phyloP scores from a whole-genome alignment of 345 rosid genomes.

The Reutealis trisperma region DNA sequence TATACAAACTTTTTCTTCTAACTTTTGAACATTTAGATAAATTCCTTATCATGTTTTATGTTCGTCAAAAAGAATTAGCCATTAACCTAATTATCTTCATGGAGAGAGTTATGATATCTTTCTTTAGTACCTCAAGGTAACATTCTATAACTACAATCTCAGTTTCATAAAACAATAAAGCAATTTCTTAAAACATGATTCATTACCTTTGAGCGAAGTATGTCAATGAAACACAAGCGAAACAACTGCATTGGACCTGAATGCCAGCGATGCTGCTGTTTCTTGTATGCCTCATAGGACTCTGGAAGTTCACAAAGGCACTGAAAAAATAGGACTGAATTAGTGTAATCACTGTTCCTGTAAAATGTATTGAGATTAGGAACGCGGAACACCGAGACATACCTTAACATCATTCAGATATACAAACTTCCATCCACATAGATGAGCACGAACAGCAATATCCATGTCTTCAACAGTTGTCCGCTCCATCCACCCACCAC shows the following conservation, averaged over 20 bases:
- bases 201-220: conserved; percentile 73
- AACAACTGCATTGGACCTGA: conserved; percentile 97
- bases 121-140: not conserved
- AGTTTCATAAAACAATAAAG: not conserved
- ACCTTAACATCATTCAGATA: conserved; percentile 88
- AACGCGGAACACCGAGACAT: conserved; percentile 5
- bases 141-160: not conserved
- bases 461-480: conserved; percentile 98
- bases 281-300: conserved; percentile 91
- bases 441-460: conserved; percentile 91
- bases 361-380: not conserved
- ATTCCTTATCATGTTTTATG: not conserved
- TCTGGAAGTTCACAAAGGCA: conserved; percentile 96
- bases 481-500: conserved; percentile 95
- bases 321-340: conserved; percentile 37
- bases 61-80: not conserved
- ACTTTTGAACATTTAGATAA: not conserved
- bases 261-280: conserved; percentile 98
- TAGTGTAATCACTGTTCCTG: not conserved
- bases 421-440: conserved; percentile 89
- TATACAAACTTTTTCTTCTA: too few relatives aligned
- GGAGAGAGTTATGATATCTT: not conserved
- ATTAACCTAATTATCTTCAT: not conserved
- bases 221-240: conserved; percentile 71
- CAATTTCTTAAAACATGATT: not conserved